Percentiles rank a stretch among this genome's conserved stretches.
Conservation (phyloP, 768 basidiomycete species). For the Lentinula detonsa region DNA sequence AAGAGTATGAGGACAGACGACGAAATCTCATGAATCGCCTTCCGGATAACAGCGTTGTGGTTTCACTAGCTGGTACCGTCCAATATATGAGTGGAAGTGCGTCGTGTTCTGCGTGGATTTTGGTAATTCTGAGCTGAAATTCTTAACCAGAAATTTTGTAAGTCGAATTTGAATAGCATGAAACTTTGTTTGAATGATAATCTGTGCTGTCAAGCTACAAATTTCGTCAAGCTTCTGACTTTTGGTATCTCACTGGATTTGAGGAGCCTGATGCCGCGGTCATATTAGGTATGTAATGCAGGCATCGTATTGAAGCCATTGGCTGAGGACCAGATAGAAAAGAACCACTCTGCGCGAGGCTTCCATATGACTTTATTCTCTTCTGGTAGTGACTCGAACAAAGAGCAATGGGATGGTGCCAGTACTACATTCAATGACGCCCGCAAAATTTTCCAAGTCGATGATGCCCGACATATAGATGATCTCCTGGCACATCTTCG, state of each 20-base stretch:
- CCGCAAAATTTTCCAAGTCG: constrained; percentile 66
- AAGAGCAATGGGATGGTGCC: constrained; percentile 93
- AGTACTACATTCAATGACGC: constrained; percentile 68
- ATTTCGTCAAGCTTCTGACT: constrained; percentile 87
- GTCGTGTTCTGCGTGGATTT: constrained; percentile 22
- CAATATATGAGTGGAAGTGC: constrained; percentile 83
- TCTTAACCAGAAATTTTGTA: constrained; percentile 64
- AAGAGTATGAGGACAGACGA: constrained; percentile 75
- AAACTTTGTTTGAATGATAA: neutral
- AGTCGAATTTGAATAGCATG: constrained; percentile 20
- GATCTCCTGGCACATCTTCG: constrained; percentile 54
- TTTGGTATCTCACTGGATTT: constrained; percentile 96
- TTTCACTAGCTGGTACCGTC: constrained; percentile 71
- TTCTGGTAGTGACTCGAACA: constrained; percentile 60
- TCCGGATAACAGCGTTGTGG: constrained; percentile 67
- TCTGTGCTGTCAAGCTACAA: constrained; percentile 63
- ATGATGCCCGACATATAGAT: constrained; percentile 58
- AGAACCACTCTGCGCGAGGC: constrained; percentile 61
- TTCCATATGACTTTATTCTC: constrained; percentile 88
- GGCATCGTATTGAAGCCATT: neutral
- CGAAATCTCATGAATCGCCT: constrained; percentile 65
- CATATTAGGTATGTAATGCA: constrained; percentile 54
- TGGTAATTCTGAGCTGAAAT: constrained; percentile 4
- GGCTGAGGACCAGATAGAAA: constrained; percentile 40
- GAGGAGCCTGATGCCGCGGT: constrained; percentile 90